A percentile compares a stretch with the other conserved stretches of the same genome.
phyloP scores from a whole-genome alignment of 306 rosid species.

The Lablab purpureus region DNA sequence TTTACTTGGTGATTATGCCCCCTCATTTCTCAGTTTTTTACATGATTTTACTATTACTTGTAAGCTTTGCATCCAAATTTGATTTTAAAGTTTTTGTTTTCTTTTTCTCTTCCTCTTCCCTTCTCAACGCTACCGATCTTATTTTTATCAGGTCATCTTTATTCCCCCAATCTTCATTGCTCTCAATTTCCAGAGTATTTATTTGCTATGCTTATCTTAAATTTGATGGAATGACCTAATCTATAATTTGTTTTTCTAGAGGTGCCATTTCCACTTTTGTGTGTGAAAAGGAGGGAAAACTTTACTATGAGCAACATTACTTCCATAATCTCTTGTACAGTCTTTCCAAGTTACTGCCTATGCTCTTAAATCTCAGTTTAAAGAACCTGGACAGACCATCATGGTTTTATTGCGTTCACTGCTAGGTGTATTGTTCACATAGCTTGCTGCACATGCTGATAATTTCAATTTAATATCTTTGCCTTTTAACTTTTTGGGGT shows the following conservation, averaged over 20 bases:
- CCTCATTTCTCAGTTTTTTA: slow-evolving; percentile 6
- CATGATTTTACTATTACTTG: not conserved
- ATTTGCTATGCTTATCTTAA: not conserved
- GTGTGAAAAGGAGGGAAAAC: not conserved
- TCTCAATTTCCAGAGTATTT: not conserved
- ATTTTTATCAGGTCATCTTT: not conserved
- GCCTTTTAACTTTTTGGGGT: too few species aligned
- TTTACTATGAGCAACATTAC: not conserved
- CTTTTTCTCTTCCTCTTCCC: not conserved
- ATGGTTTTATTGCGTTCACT: slow-evolving; percentile 22
- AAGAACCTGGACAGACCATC: not conserved
- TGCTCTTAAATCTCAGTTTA: too few species aligned
- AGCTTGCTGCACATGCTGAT: not conserved
- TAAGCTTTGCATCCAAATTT: not conserved
- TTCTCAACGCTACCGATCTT: not conserved
- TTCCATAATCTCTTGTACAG: not conserved
- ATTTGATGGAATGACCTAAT: not conserved
- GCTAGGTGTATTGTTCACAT: not conserved
- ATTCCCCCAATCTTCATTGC: not conserved
- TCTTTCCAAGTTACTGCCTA: too few species aligned
- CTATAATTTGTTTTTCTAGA: not conserved
- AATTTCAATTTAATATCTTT: slow-evolving; percentile 19
- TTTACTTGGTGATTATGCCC: not conserved
- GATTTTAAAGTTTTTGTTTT: not conserved
- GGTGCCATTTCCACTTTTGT: not conserved